These are phyloP conservation scores for Ceratocystis diversiconidia DNA, from an alignment of 2,329 filamentous ascomycete species.

Conservation along the genomic window DNA sequence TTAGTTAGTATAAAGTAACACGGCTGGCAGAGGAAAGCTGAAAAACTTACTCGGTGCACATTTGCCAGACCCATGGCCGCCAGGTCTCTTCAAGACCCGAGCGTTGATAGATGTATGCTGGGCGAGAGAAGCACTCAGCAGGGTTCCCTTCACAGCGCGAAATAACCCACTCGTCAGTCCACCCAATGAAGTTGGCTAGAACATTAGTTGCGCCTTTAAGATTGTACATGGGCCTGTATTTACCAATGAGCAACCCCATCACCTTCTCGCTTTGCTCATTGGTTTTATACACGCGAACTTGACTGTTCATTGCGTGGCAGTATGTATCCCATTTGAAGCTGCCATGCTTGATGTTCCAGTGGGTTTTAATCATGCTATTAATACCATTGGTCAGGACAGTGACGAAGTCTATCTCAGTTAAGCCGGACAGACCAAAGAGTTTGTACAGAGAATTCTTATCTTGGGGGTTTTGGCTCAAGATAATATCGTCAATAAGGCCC, in stretches of 20 bases:
- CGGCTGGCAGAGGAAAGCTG: neutral
- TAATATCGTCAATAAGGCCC: constrained; percentile 37
- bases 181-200: constrained; percentile 41
- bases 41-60: constrained; percentile 36
- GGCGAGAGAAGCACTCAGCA: constrained; percentile 28
- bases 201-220: constrained; percentile 28
- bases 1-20: constrained; percentile 12
- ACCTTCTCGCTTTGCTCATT: constrained; percentile 21
- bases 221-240: constrained; percentile 30
- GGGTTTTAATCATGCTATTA: constrained; percentile 32
- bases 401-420: constrained; percentile 35
- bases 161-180: constrained; percentile 24
- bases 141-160: constrained; percentile 23
- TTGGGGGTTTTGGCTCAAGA: constrained; percentile 28
- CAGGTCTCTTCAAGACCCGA: constrained; percentile 17
- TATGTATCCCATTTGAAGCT: constrained; percentile 32
- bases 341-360: constrained; percentile 39
- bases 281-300: constrained; percentile 28
- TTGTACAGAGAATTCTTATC: constrained; percentile 32
- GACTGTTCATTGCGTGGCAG: constrained; percentile 34
- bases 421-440: constrained; percentile 34
- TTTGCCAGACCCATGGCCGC: constrained; percentile 36
- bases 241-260: constrained; percentile 26
- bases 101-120: constrained; percentile 21
- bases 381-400: constrained; percentile 30